Conservation (phyloP, 768 basidiomycete genomes). For the Dendrothele bispora region DNA sequence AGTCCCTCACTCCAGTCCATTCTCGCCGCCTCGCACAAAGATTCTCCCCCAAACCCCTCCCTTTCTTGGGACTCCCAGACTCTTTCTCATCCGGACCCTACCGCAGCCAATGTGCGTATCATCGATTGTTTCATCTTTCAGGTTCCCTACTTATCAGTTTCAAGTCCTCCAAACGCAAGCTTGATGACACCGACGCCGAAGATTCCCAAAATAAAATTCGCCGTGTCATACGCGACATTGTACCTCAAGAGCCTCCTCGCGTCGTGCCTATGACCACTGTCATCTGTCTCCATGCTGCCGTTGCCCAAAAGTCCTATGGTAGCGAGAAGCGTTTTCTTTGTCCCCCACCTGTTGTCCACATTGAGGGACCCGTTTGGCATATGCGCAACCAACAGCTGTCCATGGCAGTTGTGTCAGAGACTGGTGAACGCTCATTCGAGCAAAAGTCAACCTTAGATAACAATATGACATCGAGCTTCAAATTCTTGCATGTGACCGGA, state of each 20-base stretch:
- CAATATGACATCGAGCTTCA: slow-evolving; percentile 87
- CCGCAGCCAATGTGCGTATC: slow-evolving; percentile 32
- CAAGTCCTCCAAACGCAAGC: slow-evolving; percentile 64
- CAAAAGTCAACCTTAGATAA: slow-evolving; percentile 83
- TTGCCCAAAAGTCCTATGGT: slow-evolving; percentile 95
- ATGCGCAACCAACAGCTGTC: slow-evolving; percentile 79
- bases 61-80: slow-evolving; percentile 43
- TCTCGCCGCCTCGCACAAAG: slow-evolving; percentile 31
- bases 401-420: slow-evolving; percentile 85
- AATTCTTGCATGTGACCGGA: slow-evolving; percentile 86
- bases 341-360: slow-evolving; percentile 90
- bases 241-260: slow-evolving; percentile 71
- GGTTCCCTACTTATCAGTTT: slow-evolving; percentile 3
- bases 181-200: slow-evolving; percentile 65
- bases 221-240: slow-evolving; percentile 81
- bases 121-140: slow-evolving; percentile 32
- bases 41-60: slow-evolving; percentile 27
- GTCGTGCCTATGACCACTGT: slow-evolving; percentile 90
- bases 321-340: slow-evolving; percentile 94
- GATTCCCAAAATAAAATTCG: slow-evolving; percentile 78
- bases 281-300: slow-evolving; percentile 86
- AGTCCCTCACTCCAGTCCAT: slow-evolving; percentile 41
- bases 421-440: slow-evolving; percentile 79
- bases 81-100: too few species aligned
- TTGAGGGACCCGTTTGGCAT: slow-evolving; percentile 86